Percentiles rank a stretch among this genome's conserved stretches.
Evolutionary conservation across 192 early-diverging fungal species (phyloP).

Genomic region (Backusella sp.): DNA sequence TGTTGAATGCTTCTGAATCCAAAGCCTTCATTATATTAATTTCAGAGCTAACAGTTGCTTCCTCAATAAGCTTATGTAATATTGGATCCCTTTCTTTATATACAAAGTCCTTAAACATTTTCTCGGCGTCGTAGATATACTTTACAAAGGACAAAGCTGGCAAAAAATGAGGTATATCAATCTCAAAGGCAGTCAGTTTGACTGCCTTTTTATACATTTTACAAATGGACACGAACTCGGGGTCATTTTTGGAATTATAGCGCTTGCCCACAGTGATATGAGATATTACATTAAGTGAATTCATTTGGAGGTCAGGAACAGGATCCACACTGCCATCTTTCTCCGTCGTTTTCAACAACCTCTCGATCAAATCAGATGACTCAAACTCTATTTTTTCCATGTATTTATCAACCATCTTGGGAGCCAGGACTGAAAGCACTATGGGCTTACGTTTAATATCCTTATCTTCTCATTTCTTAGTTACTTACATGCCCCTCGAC

Average conservation of each 20-base stretch:
- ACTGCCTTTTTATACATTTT: background rate
- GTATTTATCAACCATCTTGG: background rate
- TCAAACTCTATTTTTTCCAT: background rate
- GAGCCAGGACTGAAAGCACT: background rate
- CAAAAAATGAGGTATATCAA: background rate
- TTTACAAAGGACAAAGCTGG: background rate
- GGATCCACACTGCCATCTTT: constrained; percentile 3
- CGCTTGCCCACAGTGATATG: background rate
- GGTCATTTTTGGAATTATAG: background rate
- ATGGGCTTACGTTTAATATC: background rate
- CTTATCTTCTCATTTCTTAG: too few relatives aligned
- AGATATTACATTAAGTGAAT: constrained; percentile 5
- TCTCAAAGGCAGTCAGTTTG: background rate
- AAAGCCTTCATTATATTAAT: background rate
- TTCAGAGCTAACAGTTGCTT: background rate
- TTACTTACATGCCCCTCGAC: background rate
- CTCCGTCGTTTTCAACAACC: background rate
- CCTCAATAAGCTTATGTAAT: background rate
- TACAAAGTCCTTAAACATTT: background rate
- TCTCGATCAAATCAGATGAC: background rate
- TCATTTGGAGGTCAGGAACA: background rate
- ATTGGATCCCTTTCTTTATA: background rate
- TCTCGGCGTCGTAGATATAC: background rate
- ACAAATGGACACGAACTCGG: background rate
- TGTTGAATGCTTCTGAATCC: background rate